These are phyloP conservation scores for Paramecium caudatum DNA, from an alignment of 73 alveolate genomes.

Conservation along the genomic window DNA sequence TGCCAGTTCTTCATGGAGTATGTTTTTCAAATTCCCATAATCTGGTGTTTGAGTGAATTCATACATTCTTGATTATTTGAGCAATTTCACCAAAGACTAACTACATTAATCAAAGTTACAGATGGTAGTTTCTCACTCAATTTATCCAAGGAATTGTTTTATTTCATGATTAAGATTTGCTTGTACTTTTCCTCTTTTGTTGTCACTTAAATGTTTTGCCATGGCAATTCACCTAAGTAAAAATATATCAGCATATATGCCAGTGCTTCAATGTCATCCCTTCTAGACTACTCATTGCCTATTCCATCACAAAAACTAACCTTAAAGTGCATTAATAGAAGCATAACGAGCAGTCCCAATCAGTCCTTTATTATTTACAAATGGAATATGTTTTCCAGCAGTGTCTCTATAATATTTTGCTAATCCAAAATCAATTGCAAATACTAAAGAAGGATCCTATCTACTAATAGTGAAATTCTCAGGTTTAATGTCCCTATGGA, in stretches of 20 bases:
- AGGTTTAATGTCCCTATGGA: conserved; percentile 88
- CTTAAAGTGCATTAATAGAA: conserved; percentile 77
- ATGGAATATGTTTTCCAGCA: conserved; percentile 92
- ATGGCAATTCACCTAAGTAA: conserved; percentile 87
- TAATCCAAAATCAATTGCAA: conserved; percentile 94
- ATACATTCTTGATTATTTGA: neutral
- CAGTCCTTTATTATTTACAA: conserved; percentile 92
- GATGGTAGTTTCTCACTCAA: neutral
- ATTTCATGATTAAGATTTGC: conserved; percentile 82
- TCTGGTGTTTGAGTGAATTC: conserved; percentile 43
- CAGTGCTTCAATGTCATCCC: conserved; percentile 92
- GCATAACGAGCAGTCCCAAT: conserved; percentile 97
- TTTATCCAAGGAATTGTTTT: conserved; percentile 13
- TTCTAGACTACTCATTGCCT: conserved; percentile 83
- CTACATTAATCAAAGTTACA: neutral
- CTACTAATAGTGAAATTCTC: conserved; percentile 84
- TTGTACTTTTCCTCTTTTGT: conserved; percentile 87
- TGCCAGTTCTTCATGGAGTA: neutral
- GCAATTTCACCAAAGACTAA: conserved; percentile 8
- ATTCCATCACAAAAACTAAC: conserved; percentile 16
- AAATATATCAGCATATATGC: conserved; percentile 89
- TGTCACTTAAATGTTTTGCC: conserved; percentile 86
- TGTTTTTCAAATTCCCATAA: neutral
- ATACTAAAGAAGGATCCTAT: conserved; percentile 73
- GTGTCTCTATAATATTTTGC: conserved; percentile 91